Evolutionary conservation across 768 basidiomycete genomes (phyloP).

Genomic region (Pulveroboletus ravenelii): DNA sequence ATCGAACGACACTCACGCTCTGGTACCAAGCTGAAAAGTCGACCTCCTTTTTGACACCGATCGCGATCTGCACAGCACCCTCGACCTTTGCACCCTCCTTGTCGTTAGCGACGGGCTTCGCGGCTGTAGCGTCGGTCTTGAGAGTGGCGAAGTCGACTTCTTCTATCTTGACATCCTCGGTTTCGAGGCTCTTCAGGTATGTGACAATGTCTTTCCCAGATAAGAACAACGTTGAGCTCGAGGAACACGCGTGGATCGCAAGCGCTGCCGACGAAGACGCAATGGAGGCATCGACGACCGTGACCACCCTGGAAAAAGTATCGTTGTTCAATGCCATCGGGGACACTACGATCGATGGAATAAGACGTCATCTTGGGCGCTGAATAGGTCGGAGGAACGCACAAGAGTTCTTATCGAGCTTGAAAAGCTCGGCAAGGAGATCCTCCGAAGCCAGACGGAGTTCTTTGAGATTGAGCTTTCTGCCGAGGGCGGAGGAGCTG

Average conservation of each 20-base stretch:
- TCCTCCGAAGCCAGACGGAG: constrained; percentile 83
- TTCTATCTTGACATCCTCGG: constrained; percentile 56
- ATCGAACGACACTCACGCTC: constrained; percentile 49
- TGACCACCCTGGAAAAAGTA: constrained; percentile 65
- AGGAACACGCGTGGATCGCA: constrained; percentile 73
- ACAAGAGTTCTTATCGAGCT: constrained; percentile 83
- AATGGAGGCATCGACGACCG: constrained; percentile 77
- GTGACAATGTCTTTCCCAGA: constrained; percentile 69
- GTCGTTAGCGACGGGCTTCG: constrained; percentile 43
- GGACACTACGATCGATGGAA: constrained; percentile 53
- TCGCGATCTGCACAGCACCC: constrained; percentile 86
- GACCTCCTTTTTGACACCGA: constrained; percentile 92
- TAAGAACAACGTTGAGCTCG: constrained; percentile 70
- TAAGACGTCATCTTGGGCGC: neutral
- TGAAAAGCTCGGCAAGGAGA: constrained; percentile 79
- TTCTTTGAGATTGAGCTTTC: constrained; percentile 81
- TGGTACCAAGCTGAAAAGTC: constrained; percentile 96
- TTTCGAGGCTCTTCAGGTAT: constrained; percentile 71
- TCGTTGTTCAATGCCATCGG: constrained; percentile 64
- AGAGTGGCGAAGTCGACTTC: constrained; percentile 70
- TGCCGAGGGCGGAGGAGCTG: constrained; percentile 69
- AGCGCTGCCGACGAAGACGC: constrained; percentile 56
- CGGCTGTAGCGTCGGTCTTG: constrained; percentile 41
- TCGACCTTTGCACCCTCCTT: constrained; percentile 80
- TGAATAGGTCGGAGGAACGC: constrained; percentile 30